These are phyloP conservation scores for Mycosphaerelloides madeirae DNA, from an alignment of 2,329 filamentous ascomycete genomes.

Conservation along the genomic window DNA sequence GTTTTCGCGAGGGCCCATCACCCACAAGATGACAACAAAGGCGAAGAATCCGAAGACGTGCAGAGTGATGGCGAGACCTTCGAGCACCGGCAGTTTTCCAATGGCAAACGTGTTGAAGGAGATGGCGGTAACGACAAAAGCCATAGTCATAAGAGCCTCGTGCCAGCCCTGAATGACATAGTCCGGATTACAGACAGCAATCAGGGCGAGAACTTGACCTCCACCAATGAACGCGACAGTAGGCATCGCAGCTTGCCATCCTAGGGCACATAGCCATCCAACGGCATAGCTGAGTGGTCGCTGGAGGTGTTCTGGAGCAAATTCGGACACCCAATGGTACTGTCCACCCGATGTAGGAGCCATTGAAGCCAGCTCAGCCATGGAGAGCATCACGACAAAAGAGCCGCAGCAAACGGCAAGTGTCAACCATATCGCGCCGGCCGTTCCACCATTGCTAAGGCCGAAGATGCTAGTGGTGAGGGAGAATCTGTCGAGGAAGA, in stretches of 20 bases:
- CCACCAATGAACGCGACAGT: slow-evolving; percentile 26
- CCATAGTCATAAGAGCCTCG: slow-evolving; percentile 22
- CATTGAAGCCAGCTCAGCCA: slow-evolving; percentile 51
- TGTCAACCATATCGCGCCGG: slow-evolving; percentile 50
- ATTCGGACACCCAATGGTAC: slow-evolving; percentile 43
- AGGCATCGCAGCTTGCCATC: slow-evolving; percentile 29
- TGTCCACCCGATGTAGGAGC: slow-evolving; percentile 56
- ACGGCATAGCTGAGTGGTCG: slow-evolving; percentile 53
- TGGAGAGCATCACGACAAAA: slow-evolving; percentile 34
- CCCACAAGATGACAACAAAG: slow-evolving; percentile 27
- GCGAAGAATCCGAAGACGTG: slow-evolving; percentile 30
- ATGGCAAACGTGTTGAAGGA: slow-evolving; percentile 29
- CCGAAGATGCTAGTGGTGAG: slow-evolving; percentile 21
- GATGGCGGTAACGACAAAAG: slow-evolving; percentile 22
- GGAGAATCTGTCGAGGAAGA: slow-evolving; percentile 7
- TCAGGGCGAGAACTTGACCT: slow-evolving; percentile 27
- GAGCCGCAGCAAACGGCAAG: slow-evolving; percentile 21
- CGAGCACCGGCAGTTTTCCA: slow-evolving; percentile 26
- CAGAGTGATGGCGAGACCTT: slow-evolving; percentile 26
- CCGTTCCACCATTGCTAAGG: slow-evolving; percentile 47
- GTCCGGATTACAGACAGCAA: slow-evolving; percentile 20
- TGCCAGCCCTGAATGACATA: slow-evolving; percentile 24
- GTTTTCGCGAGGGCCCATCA: slow-evolving; percentile 20
- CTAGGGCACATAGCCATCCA: slow-evolving; percentile 34
- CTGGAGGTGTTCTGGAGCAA: slow-evolving; percentile 48